Evolutionary conservation across 495 filamentous ascomycete genomes (phyloP), one percentile per base, ranked within the genome.

Genomic region (Aspergillus egyptiacus): DNA sequence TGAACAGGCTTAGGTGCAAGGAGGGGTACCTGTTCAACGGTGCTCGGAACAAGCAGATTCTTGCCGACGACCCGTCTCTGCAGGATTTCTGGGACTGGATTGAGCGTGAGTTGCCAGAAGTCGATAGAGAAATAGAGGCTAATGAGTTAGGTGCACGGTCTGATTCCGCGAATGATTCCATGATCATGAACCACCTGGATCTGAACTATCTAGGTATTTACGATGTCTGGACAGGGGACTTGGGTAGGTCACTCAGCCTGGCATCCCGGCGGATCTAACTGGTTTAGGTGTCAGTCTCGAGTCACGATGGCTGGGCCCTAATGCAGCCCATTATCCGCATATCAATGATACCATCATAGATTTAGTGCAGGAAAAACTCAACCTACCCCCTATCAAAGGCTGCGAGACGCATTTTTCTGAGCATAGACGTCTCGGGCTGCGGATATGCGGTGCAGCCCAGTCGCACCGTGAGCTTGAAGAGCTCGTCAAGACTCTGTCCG

Each of bases 161-260:
- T 15, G 77, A 78, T 32, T 86, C 86, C 11, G 67, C 73, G 18
- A 74, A 82, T 39, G 78, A 81, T 30, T 80, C 82, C 3, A 91
- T 96, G 87, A 74, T 87, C 35, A 68, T 78, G n/a, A 74, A 81
- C 32, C 72, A 77, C 1, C 64, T 95, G 5, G 93, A 96, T 56
- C 63, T 96, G 32, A 89, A 83, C 57, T 98, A 89, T 62, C 63
- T 96, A 59, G 93, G 93, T 3, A 82, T 97, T 33, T 72, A 78
- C 45, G 78, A 77, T 30, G 78, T 96, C 13, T 96, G 91, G 91
- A 83, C 69, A 24, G 85, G 87, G 56, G 74, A 86, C 28, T 62
- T 89, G 40, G 82, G 87, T 84, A 61, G 37, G 73, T 52, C 31
- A 23, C 7, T 2, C 18, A 27, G 11, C 5, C 33, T 10, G 32